These are phyloP conservation scores for Tarenaya hassleriana DNA, from an alignment of 345 rosid genomes.

Conservation along the genomic window DNA sequence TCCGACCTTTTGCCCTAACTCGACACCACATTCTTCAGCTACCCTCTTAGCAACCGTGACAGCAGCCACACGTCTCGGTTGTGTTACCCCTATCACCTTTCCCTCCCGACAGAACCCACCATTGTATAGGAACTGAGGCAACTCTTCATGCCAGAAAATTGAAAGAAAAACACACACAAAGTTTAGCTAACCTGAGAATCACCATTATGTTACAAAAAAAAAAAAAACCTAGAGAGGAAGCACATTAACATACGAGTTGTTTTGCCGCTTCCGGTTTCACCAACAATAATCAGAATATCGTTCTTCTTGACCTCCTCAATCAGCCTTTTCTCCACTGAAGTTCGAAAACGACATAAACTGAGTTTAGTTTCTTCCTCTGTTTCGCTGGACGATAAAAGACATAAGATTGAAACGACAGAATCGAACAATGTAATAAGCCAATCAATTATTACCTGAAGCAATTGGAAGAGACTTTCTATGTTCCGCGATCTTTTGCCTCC, in stretches of 20 bases:
- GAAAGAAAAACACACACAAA: background rate
- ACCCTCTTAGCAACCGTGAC: constrained; percentile 81
- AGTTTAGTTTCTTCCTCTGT: constrained; percentile 11
- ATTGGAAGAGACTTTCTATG: constrained; percentile 84
- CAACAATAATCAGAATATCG: constrained; percentile 69
- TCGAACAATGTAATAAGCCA: background rate
- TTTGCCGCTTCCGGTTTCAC: constrained; percentile 97
- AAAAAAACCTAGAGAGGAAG: background rate
- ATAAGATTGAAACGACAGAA: background rate
- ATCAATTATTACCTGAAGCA: constrained; percentile 50
- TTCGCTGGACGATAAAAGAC: background rate
- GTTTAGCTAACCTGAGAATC: background rate
- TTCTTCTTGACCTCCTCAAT: constrained; percentile 62
- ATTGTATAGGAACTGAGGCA: constrained; percentile 71
- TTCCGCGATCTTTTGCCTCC: constrained; percentile 42
- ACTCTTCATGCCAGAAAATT: constrained; percentile 43
- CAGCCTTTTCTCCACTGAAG: constrained; percentile 59
- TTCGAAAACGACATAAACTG: background rate
- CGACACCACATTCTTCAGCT: constrained; percentile 75
- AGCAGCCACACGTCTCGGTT: constrained; percentile 93
- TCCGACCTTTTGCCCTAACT: constrained; percentile 78
- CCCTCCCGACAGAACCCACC: constrained; percentile 78
- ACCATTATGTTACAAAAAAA: background rate
- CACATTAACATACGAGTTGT: constrained; percentile 56
- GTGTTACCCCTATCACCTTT: constrained; percentile 70